These are phyloP conservation scores for Ogataea pilisensis DNA, from an alignment of 805 yeast genomes.

Conservation along the genomic window DNA sequence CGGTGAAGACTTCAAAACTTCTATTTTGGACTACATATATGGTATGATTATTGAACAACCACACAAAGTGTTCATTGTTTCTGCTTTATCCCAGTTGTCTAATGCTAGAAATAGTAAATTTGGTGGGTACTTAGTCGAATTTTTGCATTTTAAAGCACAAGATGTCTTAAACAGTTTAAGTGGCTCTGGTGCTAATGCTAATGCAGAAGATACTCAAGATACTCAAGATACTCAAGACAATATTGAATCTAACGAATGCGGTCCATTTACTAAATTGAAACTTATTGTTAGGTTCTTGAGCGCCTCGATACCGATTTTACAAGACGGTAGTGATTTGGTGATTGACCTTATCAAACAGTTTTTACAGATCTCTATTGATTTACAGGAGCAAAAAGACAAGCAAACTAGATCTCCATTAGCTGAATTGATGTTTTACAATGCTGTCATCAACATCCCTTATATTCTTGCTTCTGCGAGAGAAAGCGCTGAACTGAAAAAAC, in stretches of 20 bases:
- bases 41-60: slow-evolving; percentile 86
- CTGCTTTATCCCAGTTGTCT: slow-evolving; percentile 62
- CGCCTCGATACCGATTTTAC: slow-evolving; percentile 59
- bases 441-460: slow-evolving; percentile 63
- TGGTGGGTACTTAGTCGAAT: slow-evolving; percentile 67
- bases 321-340: slow-evolving; percentile 34
- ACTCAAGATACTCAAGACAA: slow-evolving; percentile 10
- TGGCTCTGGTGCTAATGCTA: slow-evolving; percentile 12
- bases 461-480: slow-evolving; percentile 21
- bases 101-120: slow-evolving; percentile 60
- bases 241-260: slow-evolving; percentile 37
- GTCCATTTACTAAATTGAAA: slow-evolving; percentile 69
- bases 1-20: slow-evolving; percentile 54
- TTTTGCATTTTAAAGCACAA: slow-evolving; percentile 61
- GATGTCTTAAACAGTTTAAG: slow-evolving; percentile 38
- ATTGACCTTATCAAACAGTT: slow-evolving; percentile 48
- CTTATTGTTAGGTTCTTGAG: slow-evolving; percentile 67
- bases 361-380: slow-evolving; percentile 49
- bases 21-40: slow-evolving; percentile 57
- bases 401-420: slow-evolving; percentile 63
- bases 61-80: slow-evolving; percentile 73
- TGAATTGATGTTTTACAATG: slow-evolving; percentile 62
- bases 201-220: slow-evolving; percentile 11
- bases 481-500: slow-evolving; percentile 25
- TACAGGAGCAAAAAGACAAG: slow-evolving; percentile 38